Percentiles rank a stretch among this genome's conserved stretches.
Evolutionary conservation across 176 grass and related monocot species (phyloP).

Genomic region (Saccharum officinarum): DNA sequence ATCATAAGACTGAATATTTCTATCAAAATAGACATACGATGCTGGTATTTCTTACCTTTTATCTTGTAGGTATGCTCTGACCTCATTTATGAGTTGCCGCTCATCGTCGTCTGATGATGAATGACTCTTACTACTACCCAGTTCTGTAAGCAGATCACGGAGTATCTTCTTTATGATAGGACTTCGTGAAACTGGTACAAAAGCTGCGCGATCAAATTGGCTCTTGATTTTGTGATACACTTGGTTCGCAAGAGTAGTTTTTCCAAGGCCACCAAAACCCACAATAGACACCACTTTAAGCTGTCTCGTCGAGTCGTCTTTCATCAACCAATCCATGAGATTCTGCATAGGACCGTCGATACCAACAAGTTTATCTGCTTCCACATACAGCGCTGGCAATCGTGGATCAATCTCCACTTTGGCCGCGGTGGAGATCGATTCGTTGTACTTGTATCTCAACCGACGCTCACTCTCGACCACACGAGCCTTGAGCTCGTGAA

Average conservation of each 20-base stretch:
- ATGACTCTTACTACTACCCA: neutral
- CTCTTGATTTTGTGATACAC: neutral
- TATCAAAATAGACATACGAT: neutral
- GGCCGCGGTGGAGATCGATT: fast-evolving
- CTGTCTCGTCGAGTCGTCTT: neutral
- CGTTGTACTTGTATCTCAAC: neutral
- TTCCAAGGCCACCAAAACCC: neutral
- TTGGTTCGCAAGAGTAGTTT: conserved; percentile 23
- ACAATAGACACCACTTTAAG: conserved; percentile 15
- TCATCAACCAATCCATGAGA: neutral
- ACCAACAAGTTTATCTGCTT: neutral
- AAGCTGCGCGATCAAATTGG: neutral
- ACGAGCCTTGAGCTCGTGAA: conserved; percentile 17
- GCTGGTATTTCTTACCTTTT: conserved; percentile 1
- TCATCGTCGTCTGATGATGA: neutral
- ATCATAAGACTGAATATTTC: neutral
- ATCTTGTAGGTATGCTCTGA: neutral
- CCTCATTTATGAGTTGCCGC: neutral
- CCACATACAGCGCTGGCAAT: neutral
- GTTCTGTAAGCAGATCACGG: neutral
- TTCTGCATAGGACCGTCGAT: neutral
- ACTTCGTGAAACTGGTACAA: neutral
- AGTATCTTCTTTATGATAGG: neutral
- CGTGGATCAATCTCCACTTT: neutral
- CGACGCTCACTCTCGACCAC: neutral